Conservation (phyloP, 2,329 filamentous ascomycete species). For the Dryadomyces sulphureus region DNA sequence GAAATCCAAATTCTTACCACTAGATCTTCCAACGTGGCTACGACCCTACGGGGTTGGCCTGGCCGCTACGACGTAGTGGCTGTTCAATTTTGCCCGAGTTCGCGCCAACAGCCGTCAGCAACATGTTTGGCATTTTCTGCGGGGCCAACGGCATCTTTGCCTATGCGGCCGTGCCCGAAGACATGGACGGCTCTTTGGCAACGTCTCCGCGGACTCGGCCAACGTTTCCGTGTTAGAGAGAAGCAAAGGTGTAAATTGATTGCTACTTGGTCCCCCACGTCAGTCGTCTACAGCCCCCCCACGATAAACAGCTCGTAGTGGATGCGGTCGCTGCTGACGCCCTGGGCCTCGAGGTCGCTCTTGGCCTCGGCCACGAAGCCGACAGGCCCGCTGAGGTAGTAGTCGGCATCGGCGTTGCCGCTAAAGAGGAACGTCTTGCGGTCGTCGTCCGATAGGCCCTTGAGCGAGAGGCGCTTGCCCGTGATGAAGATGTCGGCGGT, state of each 20-base stretch:
- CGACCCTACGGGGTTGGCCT: slow-evolving; percentile 16
- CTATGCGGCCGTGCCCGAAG: slow-evolving; percentile 13
- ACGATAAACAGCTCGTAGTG: slow-evolving; percentile 57
- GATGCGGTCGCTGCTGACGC: slow-evolving; percentile 43
- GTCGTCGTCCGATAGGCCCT: slow-evolving; percentile 39
- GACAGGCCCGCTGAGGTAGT: slow-evolving; percentile 59
- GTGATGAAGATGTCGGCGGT: slow-evolving; percentile 7
- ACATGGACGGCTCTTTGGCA: slow-evolving; percentile 15
- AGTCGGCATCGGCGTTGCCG: slow-evolving; percentile 39
- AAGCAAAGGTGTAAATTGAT: too few relatives aligned
- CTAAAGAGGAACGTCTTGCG: slow-evolving; percentile 38
- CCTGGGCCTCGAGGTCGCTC: slow-evolving; percentile 33
- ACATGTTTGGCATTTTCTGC: slow-evolving; percentile 10
- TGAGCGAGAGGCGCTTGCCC: slow-evolving; percentile 44
- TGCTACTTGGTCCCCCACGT: too few relatives aligned
- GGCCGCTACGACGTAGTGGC: slow-evolving; percentile 16
- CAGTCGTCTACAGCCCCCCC: slow-evolving; percentile 29
- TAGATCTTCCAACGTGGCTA: slow-evolving; percentile 13
- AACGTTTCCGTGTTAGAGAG: too few relatives aligned
- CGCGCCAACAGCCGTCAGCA: slow-evolving; percentile 15
- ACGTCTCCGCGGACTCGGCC: not conserved
- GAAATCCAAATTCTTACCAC: not conserved
- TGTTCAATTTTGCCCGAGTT: slow-evolving; percentile 18
- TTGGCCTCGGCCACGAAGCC: slow-evolving; percentile 52
- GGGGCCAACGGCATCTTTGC: slow-evolving; percentile 5